A percentile compares a stretch with the other conserved stretches of the same genome.
Conservation (phyloP, 2,329 filamentous ascomycete species). For the Scleromitrula shiraiana region DNA sequence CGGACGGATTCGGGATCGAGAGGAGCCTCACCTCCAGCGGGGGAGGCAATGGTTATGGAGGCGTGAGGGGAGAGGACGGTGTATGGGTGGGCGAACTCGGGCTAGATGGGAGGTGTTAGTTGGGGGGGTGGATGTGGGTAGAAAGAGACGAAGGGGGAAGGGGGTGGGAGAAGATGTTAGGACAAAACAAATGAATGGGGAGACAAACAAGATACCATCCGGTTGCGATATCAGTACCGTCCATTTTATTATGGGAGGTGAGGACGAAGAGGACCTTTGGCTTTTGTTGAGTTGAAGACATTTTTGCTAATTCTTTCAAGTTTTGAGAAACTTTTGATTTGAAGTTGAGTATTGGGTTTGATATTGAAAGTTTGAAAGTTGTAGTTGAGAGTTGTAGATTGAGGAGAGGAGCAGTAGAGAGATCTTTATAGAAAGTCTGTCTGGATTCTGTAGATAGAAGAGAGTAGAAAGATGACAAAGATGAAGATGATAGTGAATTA, state of each 20-base stretch:
- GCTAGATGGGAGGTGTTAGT: conserved; percentile 28
- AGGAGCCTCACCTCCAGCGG: conserved; percentile 36
- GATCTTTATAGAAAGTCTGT: too few species aligned
- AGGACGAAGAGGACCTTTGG: conserved; percentile 47
- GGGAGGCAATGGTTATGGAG: conserved; percentile 38
- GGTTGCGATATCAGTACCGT: conserved; percentile 34
- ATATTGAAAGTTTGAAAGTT: background rate
- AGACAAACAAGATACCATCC: conserved; percentile 44
- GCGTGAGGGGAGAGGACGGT: conserved; percentile 35
- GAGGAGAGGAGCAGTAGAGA: background rate
- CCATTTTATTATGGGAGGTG: conserved; percentile 34
- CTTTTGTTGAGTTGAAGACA: conserved; percentile 1
- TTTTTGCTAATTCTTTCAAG: background rate
- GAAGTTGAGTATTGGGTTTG: too few species aligned
- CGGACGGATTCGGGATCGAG: conserved; percentile 39
- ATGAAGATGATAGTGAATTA: background rate
- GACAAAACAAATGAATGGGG: background rate
- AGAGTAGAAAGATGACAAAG: background rate
- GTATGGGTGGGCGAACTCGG: conserved; percentile 42
- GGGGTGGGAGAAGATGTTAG: background rate
- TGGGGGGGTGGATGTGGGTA: background rate
- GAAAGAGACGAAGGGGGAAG: background rate
- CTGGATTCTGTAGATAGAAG: background rate
- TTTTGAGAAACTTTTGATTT: too few species aligned
- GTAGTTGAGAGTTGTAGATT: background rate